Percentiles rank a stretch among this genome's conserved stretches.
These are phyloP conservation scores for Leccinum aurantiacum DNA, from an alignment of 768 basidiomycete species.

Conservation along the genomic window DNA sequence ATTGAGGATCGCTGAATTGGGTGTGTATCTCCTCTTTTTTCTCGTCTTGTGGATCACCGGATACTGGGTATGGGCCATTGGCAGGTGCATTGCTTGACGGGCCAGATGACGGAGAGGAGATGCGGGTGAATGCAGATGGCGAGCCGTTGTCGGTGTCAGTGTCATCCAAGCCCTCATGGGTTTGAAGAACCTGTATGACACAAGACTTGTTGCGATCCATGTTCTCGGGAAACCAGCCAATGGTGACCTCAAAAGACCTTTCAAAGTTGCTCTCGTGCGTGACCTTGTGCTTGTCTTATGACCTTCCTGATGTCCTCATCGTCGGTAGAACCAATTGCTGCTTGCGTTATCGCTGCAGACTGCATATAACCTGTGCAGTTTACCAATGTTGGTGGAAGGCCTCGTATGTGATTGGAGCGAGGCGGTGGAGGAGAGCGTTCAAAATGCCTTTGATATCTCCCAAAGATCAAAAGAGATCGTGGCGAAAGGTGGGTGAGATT, in stretches of 20 bases:
- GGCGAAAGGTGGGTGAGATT: conserved; percentile 58
- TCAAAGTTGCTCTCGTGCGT: conserved; percentile 84
- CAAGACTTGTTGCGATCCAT: conserved; percentile 81
- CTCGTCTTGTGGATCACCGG: too few relatives aligned
- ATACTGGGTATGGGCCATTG: too few relatives aligned
- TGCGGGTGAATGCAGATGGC: too few relatives aligned
- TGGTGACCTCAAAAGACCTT: conserved; percentile 88
- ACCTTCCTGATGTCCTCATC: not conserved
- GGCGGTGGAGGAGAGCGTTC: conserved; percentile 79
- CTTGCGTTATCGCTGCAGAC: conserved; percentile 94
- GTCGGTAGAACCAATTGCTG: conserved; percentile 76
- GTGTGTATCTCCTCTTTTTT: too few relatives aligned
- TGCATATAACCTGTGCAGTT: conserved; percentile 85
- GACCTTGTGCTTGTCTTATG: not conserved
- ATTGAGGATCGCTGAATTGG: too few relatives aligned
- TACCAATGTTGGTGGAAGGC: conserved; percentile 79
- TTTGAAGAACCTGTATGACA: conserved; percentile 87
- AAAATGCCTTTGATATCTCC: conserved; percentile 79
- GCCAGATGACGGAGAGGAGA: too few relatives aligned
- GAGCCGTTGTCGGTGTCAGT: too few relatives aligned
- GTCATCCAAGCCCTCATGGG: conserved; percentile 95
- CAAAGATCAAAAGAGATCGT: conserved; percentile 84
- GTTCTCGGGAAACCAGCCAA: conserved; percentile 74
- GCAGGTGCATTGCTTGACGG: too few relatives aligned
- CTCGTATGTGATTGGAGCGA: conserved; percentile 79